Evolutionary conservation across 1,284 basidiomycete genomes (phyloP), one percentile per base, ranked within the genome.

Genomic region (Prillingera fragicola): DNA sequence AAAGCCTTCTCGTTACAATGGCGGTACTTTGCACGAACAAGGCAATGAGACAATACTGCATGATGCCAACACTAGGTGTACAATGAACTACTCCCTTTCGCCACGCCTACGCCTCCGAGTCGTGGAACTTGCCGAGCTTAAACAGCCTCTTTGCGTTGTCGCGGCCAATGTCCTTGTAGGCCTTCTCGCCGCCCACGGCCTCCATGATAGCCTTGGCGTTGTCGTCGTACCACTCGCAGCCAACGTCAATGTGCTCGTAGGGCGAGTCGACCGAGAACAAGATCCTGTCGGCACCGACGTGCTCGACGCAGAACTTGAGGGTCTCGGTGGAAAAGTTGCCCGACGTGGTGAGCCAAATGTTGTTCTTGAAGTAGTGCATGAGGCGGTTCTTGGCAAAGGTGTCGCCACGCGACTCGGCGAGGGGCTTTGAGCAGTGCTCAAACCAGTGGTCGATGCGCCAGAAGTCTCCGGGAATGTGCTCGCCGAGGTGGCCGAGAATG

Each of bases 241-340:
- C 65, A 17, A 53, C 52, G 35, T 67, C 65, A 27, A 67, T 64
- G 44, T 57, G 54, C 44, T 67, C 65, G 48, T 65, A 67, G 6
- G 65, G 65, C 45, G 63, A 65, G 59, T 67, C 65, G 51, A 65
- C 62, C 6, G 65, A 65, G 56, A 65, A 65, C n/a, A 65, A 54
- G 43, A 67, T 54, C 17, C 63, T 57, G 42, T 67, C 65, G n/a
- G 59, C 51, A 21, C 65, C 60, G 27, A 45, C 40, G 29, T 48
- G 36, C 49, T 64, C 45, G 54, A 60, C 48, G 55, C 59, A 59
- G 54, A 67, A 53, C 58, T 63, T 48, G 39, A 52, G 50, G 1
- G 50, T 52, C 24, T 25, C 43, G 2, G 50, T 52, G 18, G 24
- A 29, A 24, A 52, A 52, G 46, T 52, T 52, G 43, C 50, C 50